phyloP scores from a whole-genome alignment of 768 basidiomycete genomes.

The Leccinum incarnatum region DNA sequence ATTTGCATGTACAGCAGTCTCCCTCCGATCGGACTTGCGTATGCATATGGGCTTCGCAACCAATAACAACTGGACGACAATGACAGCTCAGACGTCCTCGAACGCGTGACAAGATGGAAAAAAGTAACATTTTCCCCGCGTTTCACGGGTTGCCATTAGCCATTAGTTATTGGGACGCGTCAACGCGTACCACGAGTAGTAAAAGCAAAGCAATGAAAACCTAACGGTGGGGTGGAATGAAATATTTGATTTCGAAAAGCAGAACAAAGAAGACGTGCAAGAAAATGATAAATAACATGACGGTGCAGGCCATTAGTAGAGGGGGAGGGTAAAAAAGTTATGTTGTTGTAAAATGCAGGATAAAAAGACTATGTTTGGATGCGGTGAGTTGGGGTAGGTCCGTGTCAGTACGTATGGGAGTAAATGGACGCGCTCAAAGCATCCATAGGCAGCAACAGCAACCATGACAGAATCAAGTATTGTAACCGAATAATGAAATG shows the following conservation, averaged over 20 bases:
- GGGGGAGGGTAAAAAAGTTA: not conserved
- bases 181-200: not conserved
- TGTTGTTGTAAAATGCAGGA: not conserved
- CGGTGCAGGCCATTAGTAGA: slow-evolving; percentile 10
- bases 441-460: not conserved
- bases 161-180: not conserved
- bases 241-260: not conserved
- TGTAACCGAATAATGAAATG: slow-evolving; percentile 8
- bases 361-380: slow-evolving; percentile 4
- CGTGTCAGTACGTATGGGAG: slow-evolving; percentile 22
- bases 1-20: not conserved
- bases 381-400: slow-evolving; percentile 2
- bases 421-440: slow-evolving; percentile 6
- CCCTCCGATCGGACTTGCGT: not conserved
- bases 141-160: slow-evolving; percentile 4
- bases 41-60: not conserved
- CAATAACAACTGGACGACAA: not conserved
- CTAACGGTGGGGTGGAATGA: not conserved
- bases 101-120: not conserved
- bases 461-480: slow-evolving; percentile 8
- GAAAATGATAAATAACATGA: slow-evolving; percentile 2
- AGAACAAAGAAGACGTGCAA: slow-evolving; percentile 3
- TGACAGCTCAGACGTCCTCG: not conserved
- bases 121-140: not conserved
- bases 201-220: too few species aligned